Percentiles rank a stretch among this genome's conserved stretches.
Evolutionary conservation across 2,329 filamentous ascomycete genomes (phyloP).

Genomic region (Colletotrichum sp.): DNA sequence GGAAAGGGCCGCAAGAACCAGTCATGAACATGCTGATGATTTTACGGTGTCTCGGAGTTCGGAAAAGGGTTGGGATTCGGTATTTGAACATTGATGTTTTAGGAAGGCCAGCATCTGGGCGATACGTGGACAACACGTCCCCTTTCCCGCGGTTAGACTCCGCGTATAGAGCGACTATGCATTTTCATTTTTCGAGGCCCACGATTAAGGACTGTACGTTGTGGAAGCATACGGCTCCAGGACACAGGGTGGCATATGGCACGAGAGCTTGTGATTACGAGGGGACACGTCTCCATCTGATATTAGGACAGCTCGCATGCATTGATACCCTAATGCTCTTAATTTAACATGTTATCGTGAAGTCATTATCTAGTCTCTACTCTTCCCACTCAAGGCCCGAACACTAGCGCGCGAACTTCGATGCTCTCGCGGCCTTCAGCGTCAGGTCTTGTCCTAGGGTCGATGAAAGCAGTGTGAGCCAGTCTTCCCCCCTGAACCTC

Average conservation of each 20-base stretch:
- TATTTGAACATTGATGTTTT: neutral
- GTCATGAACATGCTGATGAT: slow-evolving; percentile 7
- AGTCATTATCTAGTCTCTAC: neutral
- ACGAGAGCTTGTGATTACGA: neutral
- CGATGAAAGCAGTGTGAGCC: slow-evolving; percentile 80
- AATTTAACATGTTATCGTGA: slow-evolving; percentile 13
- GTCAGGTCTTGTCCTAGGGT: slow-evolving; percentile 72
- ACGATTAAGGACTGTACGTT: neutral
- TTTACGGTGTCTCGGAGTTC: slow-evolving; percentile 11
- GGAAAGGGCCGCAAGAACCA: slow-evolving; percentile 47
- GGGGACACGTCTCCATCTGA: neutral
- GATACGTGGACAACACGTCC: neutral
- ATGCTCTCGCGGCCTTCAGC: slow-evolving; percentile 84
- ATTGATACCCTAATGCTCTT: slow-evolving; percentile 13
- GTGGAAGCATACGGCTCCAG: neutral
- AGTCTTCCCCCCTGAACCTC: slow-evolving; percentile 59
- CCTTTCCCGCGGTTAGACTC: neutral
- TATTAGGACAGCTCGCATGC: neutral
- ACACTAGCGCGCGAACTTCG: slow-evolving; percentile 85
- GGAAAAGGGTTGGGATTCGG: neutral
- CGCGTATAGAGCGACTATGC: neutral
- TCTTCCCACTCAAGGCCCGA: slow-evolving; percentile 59
- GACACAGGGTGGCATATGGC: slow-evolving; percentile 1
- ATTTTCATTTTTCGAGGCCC: neutral
- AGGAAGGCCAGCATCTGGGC: neutral